Conservation (phyloP, 2,329 filamentous ascomycete genomes). For the Arthroderma sp. region DNA sequence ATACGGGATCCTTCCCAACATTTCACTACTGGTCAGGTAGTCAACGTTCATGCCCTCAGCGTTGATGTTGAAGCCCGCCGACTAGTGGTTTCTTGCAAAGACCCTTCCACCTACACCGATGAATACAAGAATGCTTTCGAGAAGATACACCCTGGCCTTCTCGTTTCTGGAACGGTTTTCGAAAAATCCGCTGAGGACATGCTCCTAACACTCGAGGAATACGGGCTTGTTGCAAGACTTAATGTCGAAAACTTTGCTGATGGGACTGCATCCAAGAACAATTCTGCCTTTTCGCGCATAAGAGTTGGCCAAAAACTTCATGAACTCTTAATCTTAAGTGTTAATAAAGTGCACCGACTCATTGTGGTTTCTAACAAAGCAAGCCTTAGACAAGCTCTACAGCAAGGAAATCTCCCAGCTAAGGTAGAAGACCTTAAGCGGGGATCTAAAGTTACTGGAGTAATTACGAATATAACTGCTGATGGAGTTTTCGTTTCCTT, state of each 20-base stretch:
- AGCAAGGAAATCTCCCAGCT: conserved; percentile 57
- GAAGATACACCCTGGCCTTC: conserved; percentile 55
- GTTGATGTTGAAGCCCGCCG: conserved; percentile 58
- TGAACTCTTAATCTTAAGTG: conserved; percentile 76
- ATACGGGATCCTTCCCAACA: conserved; percentile 81
- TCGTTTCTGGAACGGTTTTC: conserved; percentile 67
- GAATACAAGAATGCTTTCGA: conserved; percentile 62
- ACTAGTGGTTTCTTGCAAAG: conserved; percentile 85
- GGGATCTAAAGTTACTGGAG: conserved; percentile 58
- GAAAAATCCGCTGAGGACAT: conserved; percentile 67
- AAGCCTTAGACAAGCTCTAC: conserved; percentile 62
- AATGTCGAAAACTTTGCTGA: conserved; percentile 71
- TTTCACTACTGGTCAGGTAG: conserved; percentile 79
- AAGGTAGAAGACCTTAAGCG: conserved; percentile 58
- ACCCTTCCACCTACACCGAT: conserved; percentile 64
- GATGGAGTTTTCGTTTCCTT: conserved; percentile 85
- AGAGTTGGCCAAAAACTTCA: conserved; percentile 70
- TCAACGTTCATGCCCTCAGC: conserved; percentile 76
- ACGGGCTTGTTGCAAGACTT: conserved; percentile 64
- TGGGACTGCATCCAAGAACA: conserved; percentile 65
- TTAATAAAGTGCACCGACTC: conserved; percentile 62
- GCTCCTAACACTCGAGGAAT: conserved; percentile 60
- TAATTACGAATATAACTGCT: conserved; percentile 69
- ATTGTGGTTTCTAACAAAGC: conserved; percentile 73
- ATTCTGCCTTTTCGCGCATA: conserved; percentile 65